Evolutionary conservation across 2,329 filamentous ascomycete species (phyloP).

Genomic region (Lachnellula arida): DNA sequence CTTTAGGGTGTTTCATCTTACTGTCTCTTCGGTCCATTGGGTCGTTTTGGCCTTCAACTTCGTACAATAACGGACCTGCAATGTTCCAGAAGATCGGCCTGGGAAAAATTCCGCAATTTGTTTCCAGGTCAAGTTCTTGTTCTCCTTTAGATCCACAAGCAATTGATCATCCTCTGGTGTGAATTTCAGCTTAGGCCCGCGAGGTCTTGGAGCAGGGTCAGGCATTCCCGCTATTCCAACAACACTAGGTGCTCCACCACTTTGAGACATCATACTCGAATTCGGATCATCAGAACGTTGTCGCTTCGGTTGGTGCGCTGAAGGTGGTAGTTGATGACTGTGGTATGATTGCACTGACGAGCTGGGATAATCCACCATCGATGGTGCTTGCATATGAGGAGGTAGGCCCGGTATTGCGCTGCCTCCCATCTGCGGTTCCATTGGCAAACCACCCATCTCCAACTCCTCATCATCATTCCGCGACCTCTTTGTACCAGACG

Average conservation of each 20-base stretch:
- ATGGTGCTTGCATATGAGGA: conserved; percentile 53
- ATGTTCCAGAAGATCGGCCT: conserved; percentile 79
- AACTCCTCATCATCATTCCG: conserved; percentile 54
- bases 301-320: conserved; percentile 64
- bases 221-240: conserved; percentile 89
- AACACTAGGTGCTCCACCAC: conserved; percentile 66
- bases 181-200: conserved; percentile 89
- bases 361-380: conserved; percentile 40
- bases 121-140: conserved; percentile 93
- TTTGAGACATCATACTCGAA: conserved; percentile 39
- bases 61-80: conserved; percentile 92
- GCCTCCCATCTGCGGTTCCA: conserved; percentile 34
- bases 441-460: conserved; percentile 42
- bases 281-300: conserved; percentile 52
- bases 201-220: conserved; percentile 69
- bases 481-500: conserved; percentile 43
- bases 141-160: conserved; percentile 86
- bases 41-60: conserved; percentile 93
- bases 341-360: conserved; percentile 46
- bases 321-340: conserved; percentile 75
- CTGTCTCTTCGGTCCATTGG: conserved; percentile 90
- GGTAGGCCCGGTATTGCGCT: conserved; percentile 38
- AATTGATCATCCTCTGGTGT: conserved; percentile 87
- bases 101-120: conserved; percentile 97
- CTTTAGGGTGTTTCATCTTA: conserved; percentile 42